These are phyloP conservation scores for Heritiera littoralis DNA, from an alignment of 345 rosid genomes.

Conservation along the genomic window DNA sequence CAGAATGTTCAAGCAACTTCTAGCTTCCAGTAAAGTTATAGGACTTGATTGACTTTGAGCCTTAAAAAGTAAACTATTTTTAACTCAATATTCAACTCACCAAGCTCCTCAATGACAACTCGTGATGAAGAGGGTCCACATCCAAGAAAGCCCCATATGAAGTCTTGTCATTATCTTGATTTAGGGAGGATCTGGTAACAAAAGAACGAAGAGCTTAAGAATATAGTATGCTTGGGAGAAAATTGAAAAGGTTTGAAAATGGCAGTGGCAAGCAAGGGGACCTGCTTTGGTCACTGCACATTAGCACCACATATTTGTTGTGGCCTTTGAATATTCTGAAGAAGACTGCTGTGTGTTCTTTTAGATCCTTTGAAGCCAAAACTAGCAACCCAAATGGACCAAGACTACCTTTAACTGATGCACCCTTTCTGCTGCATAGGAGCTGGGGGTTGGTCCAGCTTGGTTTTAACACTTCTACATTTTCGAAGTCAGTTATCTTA, in stretches of 20 bases:
- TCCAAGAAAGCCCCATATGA: constrained; percentile 60
- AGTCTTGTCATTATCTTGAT: constrained; percentile 36
- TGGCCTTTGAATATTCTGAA: constrained; percentile 47
- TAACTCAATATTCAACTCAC: constrained; percentile 34
- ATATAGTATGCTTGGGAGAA: not conserved
- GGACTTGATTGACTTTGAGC: not conserved
- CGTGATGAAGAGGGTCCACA: constrained; percentile 45
- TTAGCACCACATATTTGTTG: constrained; percentile 45
- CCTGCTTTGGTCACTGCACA: constrained; percentile 80
- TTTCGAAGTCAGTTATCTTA: constrained; percentile 41
- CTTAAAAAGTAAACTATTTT: not conserved
- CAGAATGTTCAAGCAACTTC: no score
- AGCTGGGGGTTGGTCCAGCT: constrained; percentile 53
- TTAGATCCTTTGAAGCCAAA: constrained; percentile 45
- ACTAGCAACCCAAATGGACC: constrained; percentile 72
- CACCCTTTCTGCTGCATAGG: constrained; percentile 51
- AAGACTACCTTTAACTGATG: constrained; percentile 37
- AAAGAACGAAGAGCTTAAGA: not conserved
- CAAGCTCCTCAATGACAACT: constrained; percentile 58
- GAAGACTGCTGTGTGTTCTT: constrained; percentile 63
- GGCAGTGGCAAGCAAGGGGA: not conserved
- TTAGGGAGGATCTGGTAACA: constrained; percentile 43
- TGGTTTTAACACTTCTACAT: constrained; percentile 54
- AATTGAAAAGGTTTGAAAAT: not conserved
- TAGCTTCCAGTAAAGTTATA: no score